Evolutionary conservation across 1,284 basidiomycete genomes (phyloP), one percentile per base, ranked within the genome.

Genomic region (Boletus sp.): DNA sequence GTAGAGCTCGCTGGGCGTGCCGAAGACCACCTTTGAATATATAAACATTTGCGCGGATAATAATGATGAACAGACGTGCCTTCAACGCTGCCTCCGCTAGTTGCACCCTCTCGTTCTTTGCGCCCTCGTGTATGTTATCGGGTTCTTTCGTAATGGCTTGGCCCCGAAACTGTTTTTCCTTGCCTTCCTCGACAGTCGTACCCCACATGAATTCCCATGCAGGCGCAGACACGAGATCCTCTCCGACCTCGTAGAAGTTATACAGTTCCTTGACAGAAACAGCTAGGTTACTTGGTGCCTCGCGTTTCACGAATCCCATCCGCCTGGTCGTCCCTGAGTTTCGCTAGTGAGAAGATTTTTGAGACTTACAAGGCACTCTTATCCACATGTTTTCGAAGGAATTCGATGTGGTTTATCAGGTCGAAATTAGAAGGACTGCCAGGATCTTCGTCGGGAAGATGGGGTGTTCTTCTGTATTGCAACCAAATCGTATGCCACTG

Each of bases 401-500:
- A 92, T 52, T 84, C 80, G 30, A 95, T 65, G 57, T 94, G 92
- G 14, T 75, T 74, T 20, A 79, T 70, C 10, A 95, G 68, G 64
- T 91, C 80, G 59, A 96, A 94, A 35, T 90, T 79, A 6, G 74
- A 80, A 14, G 82, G 68, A 61, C 83, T 87, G 19, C 71, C 68
- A 5, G 80, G 81, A 58, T 91, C 76, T 6, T 79, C 75, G 58
- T 96, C 94, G 0, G 81, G 82, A 27, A 96, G 73, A 30, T 73
- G 69, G 12, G 74, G 69, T 0, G 82, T 81, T 2, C 84, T 86
- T 49, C 85, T 77, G 60, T 91, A 75, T 54, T 79, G 75, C 29
- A 78, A 51, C 86, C 90, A 94, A 9, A 94, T 64, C 2, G 82
- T 74, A 63, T 83, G 74, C 89, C 90, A 96, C 39, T 78, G 78